Evolutionary conservation across 164 flowering plant species (phyloP), one percentile per base, ranked within the genome.

Genomic region (Vitis riparia): DNA sequence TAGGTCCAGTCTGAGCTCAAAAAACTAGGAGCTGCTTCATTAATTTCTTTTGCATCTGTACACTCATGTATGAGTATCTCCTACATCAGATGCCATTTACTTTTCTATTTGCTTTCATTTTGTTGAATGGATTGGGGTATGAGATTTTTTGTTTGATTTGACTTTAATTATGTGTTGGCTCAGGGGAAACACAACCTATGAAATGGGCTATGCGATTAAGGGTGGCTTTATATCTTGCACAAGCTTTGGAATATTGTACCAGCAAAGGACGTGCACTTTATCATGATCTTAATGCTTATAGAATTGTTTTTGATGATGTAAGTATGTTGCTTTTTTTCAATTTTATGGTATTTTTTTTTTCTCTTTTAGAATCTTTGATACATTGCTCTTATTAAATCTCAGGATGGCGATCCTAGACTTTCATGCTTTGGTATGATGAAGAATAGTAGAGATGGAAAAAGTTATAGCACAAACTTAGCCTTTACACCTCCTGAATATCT

Each of bases 361-460:
- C 57, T 65, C 9, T 30, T 23, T n/a, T 62, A 15, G 27, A 48
- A 29, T 27, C 47, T 44, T 17, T 29, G 14, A 6, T 50, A 10
- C 48, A 62, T 17, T 50, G 9, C 29, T 62, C 47, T 68, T 75
- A 59, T 59, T 44, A 62, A 60, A 64, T 72, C 64, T 63, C 86
- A 92, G 96, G 96, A 89, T 62, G 89, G 84, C 19, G 85, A 92
- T 66, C 96, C 97, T 32, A 83, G 92, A 76, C 87, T 92, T 61
- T 92, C 97, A 48, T 86, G 90, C 81, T 92, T 92, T 84, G 98
- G 98, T 50, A 75, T 92, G 77, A 92, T 92, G 98, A 92, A 92
- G 79, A 92, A 92, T 68, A 92, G 98, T 70, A 83, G 96, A 68
- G 96, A 92, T 77, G 98, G 96, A 51, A 92, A 87, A 80, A 92